Percentiles rank a stretch among this genome's conserved stretches.
phyloP scores from a whole-genome alignment of 805 yeast genomes.

The Dipodascopsis uninucleata region DNA sequence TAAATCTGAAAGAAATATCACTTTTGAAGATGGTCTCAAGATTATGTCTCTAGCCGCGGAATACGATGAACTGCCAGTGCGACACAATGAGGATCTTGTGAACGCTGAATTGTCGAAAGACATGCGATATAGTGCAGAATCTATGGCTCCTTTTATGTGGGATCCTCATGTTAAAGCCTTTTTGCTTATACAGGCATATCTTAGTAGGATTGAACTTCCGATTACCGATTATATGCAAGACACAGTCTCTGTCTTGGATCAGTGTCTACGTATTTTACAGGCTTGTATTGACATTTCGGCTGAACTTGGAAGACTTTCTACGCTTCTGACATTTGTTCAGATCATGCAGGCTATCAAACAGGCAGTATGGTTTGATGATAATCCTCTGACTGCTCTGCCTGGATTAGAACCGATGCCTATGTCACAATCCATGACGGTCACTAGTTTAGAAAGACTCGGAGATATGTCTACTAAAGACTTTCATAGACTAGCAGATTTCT shows the following conservation, averaged over 20 bases:
- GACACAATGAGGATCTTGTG: conserved; percentile 87
- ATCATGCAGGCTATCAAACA: conserved; percentile 87
- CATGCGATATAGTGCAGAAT: conserved; percentile 54
- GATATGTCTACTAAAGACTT: conserved; percentile 12
- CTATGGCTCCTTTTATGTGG: conserved; percentile 54
- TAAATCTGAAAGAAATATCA: conserved; percentile 45
- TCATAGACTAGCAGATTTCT: conserved; percentile 11
- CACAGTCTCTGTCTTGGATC: conserved; percentile 88
- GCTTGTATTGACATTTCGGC: conserved; percentile 88
- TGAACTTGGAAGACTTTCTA: conserved; percentile 67
- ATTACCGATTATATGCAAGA: conserved; percentile 95
- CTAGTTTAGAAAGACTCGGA: conserved; percentile 5
- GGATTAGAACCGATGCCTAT: conserved; percentile 35
- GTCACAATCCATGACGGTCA: conserved; percentile 4
- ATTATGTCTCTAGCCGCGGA: conserved; percentile 66
- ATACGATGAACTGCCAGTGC: conserved; percentile 81
- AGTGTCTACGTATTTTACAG: conserved; percentile 87
- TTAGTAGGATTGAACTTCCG: conserved; percentile 73
- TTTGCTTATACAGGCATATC: conserved; percentile 66
- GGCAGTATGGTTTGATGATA: conserved; percentile 79
- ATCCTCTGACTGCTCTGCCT: conserved; percentile 57
- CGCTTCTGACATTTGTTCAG: conserved; percentile 59
- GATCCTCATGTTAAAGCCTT: conserved; percentile 83
- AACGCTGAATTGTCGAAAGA: conserved; percentile 78
- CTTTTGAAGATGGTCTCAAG: conserved; percentile 61